These are phyloP conservation scores for Cryptococcus amylolentus DNA, from an alignment of 1,284 basidiomycete genomes.

Conservation along the genomic window DNA sequence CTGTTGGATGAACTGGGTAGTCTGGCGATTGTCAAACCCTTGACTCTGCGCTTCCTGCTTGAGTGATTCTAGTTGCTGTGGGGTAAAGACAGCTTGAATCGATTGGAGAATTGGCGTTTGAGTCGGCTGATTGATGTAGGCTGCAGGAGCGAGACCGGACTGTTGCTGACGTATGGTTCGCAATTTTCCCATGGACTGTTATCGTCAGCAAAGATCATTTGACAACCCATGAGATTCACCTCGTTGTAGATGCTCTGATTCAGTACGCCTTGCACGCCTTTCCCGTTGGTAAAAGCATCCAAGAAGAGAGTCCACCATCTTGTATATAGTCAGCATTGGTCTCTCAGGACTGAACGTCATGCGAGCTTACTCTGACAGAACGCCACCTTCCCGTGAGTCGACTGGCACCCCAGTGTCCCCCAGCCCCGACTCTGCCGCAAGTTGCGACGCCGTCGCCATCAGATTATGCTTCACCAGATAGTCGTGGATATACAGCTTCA, in stretches of 20 bases:
- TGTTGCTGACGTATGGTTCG: constrained; percentile 25
- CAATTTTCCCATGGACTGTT: constrained; percentile 37
- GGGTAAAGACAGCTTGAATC: background rate
- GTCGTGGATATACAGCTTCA: constrained; percentile 47
- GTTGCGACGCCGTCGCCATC: constrained; percentile 34
- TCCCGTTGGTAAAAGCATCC: constrained; percentile 49
- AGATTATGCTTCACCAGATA: constrained; percentile 45
- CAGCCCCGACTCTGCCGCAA: constrained; percentile 42
- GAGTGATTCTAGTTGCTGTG: constrained; percentile 24
- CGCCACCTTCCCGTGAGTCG: constrained; percentile 43
- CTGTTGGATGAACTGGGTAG: constrained; percentile 26
- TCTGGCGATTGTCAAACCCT: constrained; percentile 21
- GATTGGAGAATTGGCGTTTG: background rate
- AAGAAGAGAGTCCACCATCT: constrained; percentile 51
- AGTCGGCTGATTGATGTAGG: constrained; percentile 16
- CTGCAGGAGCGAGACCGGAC: constrained; percentile 12
- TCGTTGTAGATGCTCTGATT: constrained; percentile 45
- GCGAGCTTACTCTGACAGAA: constrained; percentile 47
- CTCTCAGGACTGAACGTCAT: background rate
- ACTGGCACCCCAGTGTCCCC: constrained; percentile 44
- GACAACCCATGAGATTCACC: constrained; percentile 20
- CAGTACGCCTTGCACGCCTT: constrained; percentile 40
- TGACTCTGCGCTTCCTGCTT: constrained; percentile 27
- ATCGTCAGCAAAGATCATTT: constrained; percentile 1
- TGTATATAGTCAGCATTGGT: constrained; percentile 8